These are phyloP conservation scores for Silene latifolia DNA, from an alignment of 148 eudicot genomes.

Conservation along the genomic window DNA sequence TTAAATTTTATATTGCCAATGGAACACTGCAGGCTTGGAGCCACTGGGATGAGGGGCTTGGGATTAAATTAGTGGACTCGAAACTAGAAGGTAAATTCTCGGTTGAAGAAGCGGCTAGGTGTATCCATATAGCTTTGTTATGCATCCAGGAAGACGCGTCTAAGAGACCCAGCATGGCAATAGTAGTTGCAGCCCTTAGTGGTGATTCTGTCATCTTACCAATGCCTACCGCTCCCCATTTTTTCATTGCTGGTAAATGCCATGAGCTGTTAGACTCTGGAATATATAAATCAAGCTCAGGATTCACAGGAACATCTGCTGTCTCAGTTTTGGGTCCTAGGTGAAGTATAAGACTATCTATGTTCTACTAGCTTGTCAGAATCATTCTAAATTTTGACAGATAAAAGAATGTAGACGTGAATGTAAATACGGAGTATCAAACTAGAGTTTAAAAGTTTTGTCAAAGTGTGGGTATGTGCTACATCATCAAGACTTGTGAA, in stretches of 20 bases:
- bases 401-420: background rate
- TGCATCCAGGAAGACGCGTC: constrained; percentile 37
- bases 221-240: constrained; percentile 29
- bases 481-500: background rate
- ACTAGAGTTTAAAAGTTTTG: background rate
- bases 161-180: constrained; percentile 31
- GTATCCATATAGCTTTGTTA: constrained; percentile 30
- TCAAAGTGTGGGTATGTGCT: background rate
- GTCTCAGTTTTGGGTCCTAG: constrained; percentile 18
- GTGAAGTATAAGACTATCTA: background rate
- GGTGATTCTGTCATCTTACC: constrained; percentile 26
- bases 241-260: constrained; percentile 14
- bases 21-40: constrained; percentile 30
- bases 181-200: constrained; percentile 22
- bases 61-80: constrained; percentile 19
- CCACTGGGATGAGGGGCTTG: constrained; percentile 27
- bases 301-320: constrained; percentile 16
- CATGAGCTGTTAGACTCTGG: constrained; percentile 13
- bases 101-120: constrained; percentile 19
- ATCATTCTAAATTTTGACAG: no score
- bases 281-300: constrained; percentile 1
- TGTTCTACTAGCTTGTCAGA: background rate
- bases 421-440: background rate
- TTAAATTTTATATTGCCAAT: background rate
- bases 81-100: constrained; percentile 13